Percentiles rank a stretch among this genome's conserved stretches.
These are phyloP conservation scores for Pythium myriotylum DNA, from an alignment of 352 stramenopile genomes.

Conservation along the genomic window DNA sequence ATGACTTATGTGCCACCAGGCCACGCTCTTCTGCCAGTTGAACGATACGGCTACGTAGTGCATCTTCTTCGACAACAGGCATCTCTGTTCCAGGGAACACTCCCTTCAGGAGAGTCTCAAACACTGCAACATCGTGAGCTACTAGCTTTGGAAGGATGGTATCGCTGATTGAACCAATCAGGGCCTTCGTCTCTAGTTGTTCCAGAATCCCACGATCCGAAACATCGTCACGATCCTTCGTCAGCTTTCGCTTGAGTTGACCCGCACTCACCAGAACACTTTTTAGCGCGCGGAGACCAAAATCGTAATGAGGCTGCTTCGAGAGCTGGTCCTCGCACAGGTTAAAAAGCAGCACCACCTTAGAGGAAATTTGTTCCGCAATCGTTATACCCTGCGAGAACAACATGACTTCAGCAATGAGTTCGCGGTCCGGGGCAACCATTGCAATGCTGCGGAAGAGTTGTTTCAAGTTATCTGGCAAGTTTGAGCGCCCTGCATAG, in stretches of 20 bases:
- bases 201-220: slow-evolving; percentile 45
- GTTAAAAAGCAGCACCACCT: slow-evolving; percentile 98
- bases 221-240: slow-evolving; percentile 41
- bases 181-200: slow-evolving; percentile 91
- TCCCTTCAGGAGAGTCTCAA: slow-evolving; percentile 95
- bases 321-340: slow-evolving; percentile 98
- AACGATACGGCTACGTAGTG: slow-evolving; percentile 88
- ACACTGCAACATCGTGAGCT: slow-evolving; percentile 96
- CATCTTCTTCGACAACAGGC: slow-evolving; percentile 85
- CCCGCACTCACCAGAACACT: slow-evolving; percentile 98
- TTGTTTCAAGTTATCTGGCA: slow-evolving; percentile 99
- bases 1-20: slow-evolving; percentile 90
- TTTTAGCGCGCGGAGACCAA: slow-evolving; percentile 99
- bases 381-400: slow-evolving; percentile 99
- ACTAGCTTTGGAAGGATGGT: slow-evolving; percentile 99
- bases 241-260: slow-evolving; percentile 96
- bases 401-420: slow-evolving; percentile 99
- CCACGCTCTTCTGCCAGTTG: slow-evolving; percentile 90
- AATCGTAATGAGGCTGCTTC: slow-evolving; percentile 99
- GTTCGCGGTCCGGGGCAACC: slow-evolving; percentile 98
- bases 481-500: slow-evolving; percentile 98
- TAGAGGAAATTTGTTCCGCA: slow-evolving; percentile 95
- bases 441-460: slow-evolving; percentile 99
- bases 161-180: slow-evolving; percentile 98
- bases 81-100: slow-evolving; percentile 96